These are phyloP conservation scores for Coniella lustricola DNA, from an alignment of 2,329 filamentous ascomycete genomes.

Conservation along the genomic window DNA sequence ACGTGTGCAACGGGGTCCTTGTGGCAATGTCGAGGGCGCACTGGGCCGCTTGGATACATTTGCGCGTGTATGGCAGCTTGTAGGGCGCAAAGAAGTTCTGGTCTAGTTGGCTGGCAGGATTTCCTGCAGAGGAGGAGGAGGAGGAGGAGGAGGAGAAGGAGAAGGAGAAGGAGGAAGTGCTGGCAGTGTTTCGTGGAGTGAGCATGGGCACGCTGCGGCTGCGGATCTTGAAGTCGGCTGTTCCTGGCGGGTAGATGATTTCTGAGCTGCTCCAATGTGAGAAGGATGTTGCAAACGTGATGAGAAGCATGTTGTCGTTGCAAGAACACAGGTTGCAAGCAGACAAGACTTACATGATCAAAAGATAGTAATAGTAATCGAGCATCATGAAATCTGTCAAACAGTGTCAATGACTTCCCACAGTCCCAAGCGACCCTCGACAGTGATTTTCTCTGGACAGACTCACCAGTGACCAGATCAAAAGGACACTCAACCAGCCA, in stretches of 20 bases:
- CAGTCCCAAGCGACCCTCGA: no score
- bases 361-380: slow-evolving; percentile 8
- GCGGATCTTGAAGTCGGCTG: slow-evolving; percentile 4
- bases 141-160: no score
- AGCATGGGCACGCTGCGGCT: slow-evolving; percentile 7
- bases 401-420: neutral
- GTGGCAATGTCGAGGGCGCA: slow-evolving; percentile 6
- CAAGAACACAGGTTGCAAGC: no score
- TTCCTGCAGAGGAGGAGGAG: neutral
- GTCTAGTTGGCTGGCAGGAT: neutral
- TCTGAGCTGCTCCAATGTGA: neutral
- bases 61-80: slow-evolving; percentile 10
- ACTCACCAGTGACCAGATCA: slow-evolving; percentile 12
- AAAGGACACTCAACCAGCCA: slow-evolving; percentile 14
- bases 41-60: slow-evolving; percentile 11
- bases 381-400: slow-evolving; percentile 10
- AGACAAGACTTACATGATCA: slow-evolving; percentile 4
- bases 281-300: no score
- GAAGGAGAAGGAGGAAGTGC: no score
- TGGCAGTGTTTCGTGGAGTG: neutral
- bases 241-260: slow-evolving; percentile 11
- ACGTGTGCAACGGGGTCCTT: neutral
- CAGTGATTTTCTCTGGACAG: neutral
- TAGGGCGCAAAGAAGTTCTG: slow-evolving; percentile 13
- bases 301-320: no score